Percentiles rank a stretch among this genome's conserved stretches.
Conservation (phyloP, 2,329 filamentous ascomycete genomes). For the Dothideomycetes sp. region DNA sequence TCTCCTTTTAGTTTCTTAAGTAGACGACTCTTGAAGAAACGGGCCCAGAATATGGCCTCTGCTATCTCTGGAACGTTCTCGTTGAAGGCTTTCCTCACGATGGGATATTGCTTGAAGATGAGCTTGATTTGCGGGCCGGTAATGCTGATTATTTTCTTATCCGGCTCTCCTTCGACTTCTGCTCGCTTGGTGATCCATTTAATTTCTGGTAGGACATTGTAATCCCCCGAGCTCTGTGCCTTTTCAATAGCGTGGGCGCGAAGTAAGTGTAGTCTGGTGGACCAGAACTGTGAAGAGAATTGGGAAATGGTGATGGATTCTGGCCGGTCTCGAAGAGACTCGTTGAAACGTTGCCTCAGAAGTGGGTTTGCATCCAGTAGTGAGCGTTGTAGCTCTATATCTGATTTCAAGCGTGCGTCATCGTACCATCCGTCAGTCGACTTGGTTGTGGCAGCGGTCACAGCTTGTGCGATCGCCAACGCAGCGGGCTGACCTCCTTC, state of each 20-base stretch:
- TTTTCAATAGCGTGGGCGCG: constrained; percentile 84
- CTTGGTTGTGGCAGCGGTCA: constrained; percentile 33
- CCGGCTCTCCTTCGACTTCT: constrained; percentile 46
- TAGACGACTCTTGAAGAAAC: constrained; percentile 84
- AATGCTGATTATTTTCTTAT: constrained; percentile 68
- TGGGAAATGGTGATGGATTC: constrained; percentile 68
- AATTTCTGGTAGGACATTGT: constrained; percentile 86
- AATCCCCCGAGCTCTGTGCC: constrained; percentile 75
- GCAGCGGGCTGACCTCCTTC: constrained; percentile 48
- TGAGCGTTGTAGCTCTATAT: constrained; percentile 77
- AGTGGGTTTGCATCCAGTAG: constrained; percentile 69
- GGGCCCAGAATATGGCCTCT: constrained; percentile 79
- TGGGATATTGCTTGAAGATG: constrained; percentile 84
- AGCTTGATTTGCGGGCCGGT: constrained; percentile 86
- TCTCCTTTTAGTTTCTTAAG: constrained; percentile 89
- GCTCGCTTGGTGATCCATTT: constrained; percentile 38
- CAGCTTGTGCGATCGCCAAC: constrained; percentile 68
- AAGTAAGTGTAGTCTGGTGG: constrained; percentile 71
- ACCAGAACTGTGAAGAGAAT: constrained; percentile 93
- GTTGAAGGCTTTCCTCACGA: constrained; percentile 84
- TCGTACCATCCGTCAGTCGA: constrained; percentile 61
- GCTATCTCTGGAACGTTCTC: constrained; percentile 67
- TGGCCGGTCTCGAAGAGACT: constrained; percentile 72
- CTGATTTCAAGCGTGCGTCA: constrained; percentile 62
- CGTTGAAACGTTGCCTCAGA: constrained; percentile 76